Conservation (phyloP, 345 rosid species). For the Ceriops tagal region DNA sequence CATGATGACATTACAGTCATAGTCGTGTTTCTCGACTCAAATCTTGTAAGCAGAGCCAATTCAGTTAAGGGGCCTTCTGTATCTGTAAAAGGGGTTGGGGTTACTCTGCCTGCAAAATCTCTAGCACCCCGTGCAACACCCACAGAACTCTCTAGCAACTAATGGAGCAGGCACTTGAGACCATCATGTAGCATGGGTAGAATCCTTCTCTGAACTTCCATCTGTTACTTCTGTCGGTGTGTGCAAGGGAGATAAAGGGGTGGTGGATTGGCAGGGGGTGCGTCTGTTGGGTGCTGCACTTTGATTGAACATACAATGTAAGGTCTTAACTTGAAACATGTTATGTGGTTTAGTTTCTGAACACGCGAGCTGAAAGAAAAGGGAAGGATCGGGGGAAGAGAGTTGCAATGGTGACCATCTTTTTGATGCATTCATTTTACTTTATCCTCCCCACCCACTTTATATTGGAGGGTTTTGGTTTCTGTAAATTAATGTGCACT, state of each 20-base stretch:
- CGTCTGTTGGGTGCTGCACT: neutral
- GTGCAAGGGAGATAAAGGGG: constrained; percentile 6
- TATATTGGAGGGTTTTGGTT: neutral
- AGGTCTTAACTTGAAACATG: constrained; percentile 32
- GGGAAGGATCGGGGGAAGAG: constrained; percentile 19
- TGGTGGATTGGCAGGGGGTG: too few relatives aligned
- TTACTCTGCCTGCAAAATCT: constrained; percentile 45
- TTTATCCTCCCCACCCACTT: neutral
- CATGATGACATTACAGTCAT: constrained; percentile 36
- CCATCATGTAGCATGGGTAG: constrained; percentile 8
- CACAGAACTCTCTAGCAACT: constrained; percentile 17
- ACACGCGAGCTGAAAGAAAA: constrained; percentile 14
- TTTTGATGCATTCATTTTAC: neutral
- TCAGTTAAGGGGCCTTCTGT: constrained; percentile 55
- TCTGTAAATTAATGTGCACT: neutral
- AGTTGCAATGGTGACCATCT: constrained; percentile 12
- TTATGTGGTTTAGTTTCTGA: constrained; percentile 28
- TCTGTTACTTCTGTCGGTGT: constrained; percentile 3
- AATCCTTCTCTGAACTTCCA: constrained; percentile 12
- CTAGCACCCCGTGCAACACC: constrained; percentile 39
- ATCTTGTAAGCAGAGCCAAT: constrained; percentile 63
- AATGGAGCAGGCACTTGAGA: constrained; percentile 10
- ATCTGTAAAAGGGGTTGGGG: constrained; percentile 78
- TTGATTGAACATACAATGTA: constrained; percentile 29
- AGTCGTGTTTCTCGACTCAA: constrained; percentile 34